Percentiles rank a stretch among this genome's conserved stretches.
phyloP scores from a whole-genome alignment of 805 yeast genomes.

The Candida coleopterorum region DNA sequence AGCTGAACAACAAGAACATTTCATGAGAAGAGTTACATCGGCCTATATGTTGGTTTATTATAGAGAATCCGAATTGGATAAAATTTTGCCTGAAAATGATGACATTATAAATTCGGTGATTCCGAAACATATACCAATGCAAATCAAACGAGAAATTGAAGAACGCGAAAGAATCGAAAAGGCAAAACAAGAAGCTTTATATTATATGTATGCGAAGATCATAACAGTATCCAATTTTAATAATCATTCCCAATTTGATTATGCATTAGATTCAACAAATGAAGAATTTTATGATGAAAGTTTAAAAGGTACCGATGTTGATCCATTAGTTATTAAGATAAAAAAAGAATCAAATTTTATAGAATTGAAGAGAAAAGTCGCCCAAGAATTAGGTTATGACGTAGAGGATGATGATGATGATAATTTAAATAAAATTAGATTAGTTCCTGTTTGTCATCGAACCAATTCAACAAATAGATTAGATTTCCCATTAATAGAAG shows the following conservation, averaged over 20 bases:
- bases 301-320: constrained; percentile 25
- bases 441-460: constrained; percentile 64
- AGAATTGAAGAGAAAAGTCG: constrained; percentile 47
- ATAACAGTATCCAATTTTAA: constrained; percentile 51
- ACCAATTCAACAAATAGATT: constrained; percentile 70
- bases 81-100: constrained; percentile 55
- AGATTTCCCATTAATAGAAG: constrained; percentile 31
- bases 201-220: constrained; percentile 46
- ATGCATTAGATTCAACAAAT: constrained; percentile 58
- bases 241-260: constrained; percentile 68
- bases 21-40: constrained; percentile 76
- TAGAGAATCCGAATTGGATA: constrained; percentile 53
- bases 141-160: constrained; percentile 58
- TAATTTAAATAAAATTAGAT: constrained; percentile 34
- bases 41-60: constrained; percentile 97
- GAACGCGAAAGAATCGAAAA: constrained; percentile 51
- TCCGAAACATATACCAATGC: constrained; percentile 65
- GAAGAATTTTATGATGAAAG: constrained; percentile 44
- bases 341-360: constrained; percentile 52
- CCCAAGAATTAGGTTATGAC: constrained; percentile 34
- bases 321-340: constrained; percentile 48
- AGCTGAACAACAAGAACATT: constrained; percentile 56
- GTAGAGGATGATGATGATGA: too few species aligned
- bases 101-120: constrained; percentile 34
- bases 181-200: constrained; percentile 60